Base-by-base conservation (phyloP, 257 asterid species). In the Ilex asprella region DNA sequence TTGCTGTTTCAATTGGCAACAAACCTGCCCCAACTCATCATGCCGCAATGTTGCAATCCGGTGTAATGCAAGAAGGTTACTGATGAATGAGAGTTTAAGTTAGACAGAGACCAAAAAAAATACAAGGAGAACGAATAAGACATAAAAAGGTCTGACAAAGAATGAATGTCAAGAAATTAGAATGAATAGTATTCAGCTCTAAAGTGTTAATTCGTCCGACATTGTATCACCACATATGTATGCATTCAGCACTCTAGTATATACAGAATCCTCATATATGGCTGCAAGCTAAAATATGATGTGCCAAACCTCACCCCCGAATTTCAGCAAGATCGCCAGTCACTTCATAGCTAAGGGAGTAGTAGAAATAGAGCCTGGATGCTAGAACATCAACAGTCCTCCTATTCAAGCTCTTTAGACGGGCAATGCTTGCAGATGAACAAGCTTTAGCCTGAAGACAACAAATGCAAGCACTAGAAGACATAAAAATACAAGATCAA, bases 1-100 rank as follows among this genome's bases (percentile, higher is more conserved):
- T 51, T 16, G 56, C 16, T 52, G 2, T 41, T 46, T 12, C 58
- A 58, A 56, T 32, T 43, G 55, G 32, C 10, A 58, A 80, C 89
- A 63, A 64, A 91, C 98, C 98, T 91, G 98, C 58, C 98, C 96
- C 85, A 91, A 73, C 75, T 88, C 95, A 74, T 91, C 98, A 75
- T 76, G 96, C 50, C 95, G 95, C 75, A 87, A 76, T 52, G 96
- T 91, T 52, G 98, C 95, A 61, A 88, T 84, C 63, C 94, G 95
- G 61, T 91, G 98, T 83, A 91, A 81, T 52, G 86, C 82, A 80
- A 86, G 96, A 65, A 91, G 86, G 47, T 77, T 79, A 61, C 95
- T 91, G 95, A 66, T 12, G 35, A 73, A 81, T 31, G 47, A 70
- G 1, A 51, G 39, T 51, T 55, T 57, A 31, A 2, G 67, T 77